phyloP scores from a whole-genome alignment of 169 alveolate genomes.

The Eimeria acervulina region DNA sequence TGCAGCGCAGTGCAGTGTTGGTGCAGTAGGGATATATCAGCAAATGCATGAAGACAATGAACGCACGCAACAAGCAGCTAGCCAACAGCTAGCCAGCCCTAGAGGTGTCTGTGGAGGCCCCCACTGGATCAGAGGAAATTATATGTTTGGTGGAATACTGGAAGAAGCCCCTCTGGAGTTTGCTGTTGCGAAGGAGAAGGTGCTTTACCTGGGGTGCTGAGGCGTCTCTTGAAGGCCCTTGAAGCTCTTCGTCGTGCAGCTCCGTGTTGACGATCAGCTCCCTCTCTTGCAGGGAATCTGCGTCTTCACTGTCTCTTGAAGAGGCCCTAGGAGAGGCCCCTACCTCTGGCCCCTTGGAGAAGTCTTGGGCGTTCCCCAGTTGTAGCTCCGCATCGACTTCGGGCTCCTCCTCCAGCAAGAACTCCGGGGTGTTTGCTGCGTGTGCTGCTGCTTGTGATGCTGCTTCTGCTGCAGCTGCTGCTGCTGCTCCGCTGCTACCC shows the following conservation, averaged over 20 bases:
- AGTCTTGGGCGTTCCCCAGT: not conserved
- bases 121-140: not conserved
- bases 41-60: not conserved
- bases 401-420: constrained; percentile 17
- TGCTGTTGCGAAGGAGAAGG: not conserved
- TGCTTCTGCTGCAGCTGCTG: not conserved
- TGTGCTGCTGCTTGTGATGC: constrained; percentile 48
- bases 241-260: constrained; percentile 63
- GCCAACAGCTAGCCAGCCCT: not conserved
- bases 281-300: not conserved
- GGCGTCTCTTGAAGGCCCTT: not conserved
- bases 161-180: not conserved
- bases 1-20: not conserved
- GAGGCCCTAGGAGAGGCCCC: constrained; percentile 28
- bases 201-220: constrained; percentile 16
- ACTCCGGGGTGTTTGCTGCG: constrained; percentile 2
- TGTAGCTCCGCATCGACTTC: constrained; percentile 57
- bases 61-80: not conserved
- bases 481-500: not conserved
- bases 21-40: not conserved
- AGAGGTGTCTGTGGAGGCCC: not conserved
- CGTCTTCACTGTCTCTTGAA: not conserved
- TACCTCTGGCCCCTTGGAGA: not conserved
- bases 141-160: not conserved
- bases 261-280: constrained; percentile 3